A percentile compares a stretch with the other conserved stretches of the same genome.
phyloP scores from a whole-genome alignment of 1,284 basidiomycete species.

The Malassezia arunalokei region DNA sequence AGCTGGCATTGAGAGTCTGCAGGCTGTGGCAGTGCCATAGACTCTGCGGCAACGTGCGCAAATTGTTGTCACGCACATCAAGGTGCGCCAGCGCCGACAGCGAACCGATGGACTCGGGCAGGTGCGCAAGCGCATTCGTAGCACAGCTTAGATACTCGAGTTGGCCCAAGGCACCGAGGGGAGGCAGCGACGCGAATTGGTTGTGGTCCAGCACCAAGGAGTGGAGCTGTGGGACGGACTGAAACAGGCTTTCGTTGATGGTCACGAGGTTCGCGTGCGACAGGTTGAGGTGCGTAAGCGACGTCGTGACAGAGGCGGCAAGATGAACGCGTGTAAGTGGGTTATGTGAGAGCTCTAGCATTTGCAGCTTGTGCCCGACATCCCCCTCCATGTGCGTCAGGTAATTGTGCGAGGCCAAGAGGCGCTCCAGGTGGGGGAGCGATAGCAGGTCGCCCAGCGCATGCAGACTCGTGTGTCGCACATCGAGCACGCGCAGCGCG shows the following conservation, averaged over 20 bases:
- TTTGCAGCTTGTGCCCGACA: constrained; percentile 22
- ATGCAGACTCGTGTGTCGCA: constrained; percentile 36
- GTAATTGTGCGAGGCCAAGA: constrained; percentile 39
- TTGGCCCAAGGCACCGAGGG: constrained; percentile 61
- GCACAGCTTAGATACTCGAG: constrained; percentile 70
- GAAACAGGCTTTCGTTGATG: constrained; percentile 55
- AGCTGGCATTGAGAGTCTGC: constrained; percentile 68
- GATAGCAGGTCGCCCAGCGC: constrained; percentile 30
- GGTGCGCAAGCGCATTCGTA: constrained; percentile 69
- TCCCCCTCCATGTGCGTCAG: constrained; percentile 35
- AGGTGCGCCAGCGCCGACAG: constrained; percentile 65
- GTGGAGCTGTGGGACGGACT: constrained; percentile 28
- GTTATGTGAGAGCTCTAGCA: constrained; percentile 36
- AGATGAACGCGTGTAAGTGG: constrained; percentile 35
- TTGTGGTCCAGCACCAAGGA: constrained; percentile 48
- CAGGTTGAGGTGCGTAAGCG: constrained; percentile 70
- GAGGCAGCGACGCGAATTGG: constrained; percentile 70
- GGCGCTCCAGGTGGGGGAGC: constrained; percentile 28
- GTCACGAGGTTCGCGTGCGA: constrained; percentile 80
- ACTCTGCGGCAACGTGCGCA: constrained; percentile 62
- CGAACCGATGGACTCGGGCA: constrained; percentile 67
- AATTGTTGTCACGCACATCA: constrained; percentile 83
- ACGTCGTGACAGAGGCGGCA: constrained; percentile 50
- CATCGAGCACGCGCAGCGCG: constrained; percentile 33
- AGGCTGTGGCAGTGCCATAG: constrained; percentile 78